Evolutionary conservation across 768 basidiomycete genomes (phyloP), one percentile per base, ranked within the genome.

Genomic region (Obba rivulosa): DNA sequence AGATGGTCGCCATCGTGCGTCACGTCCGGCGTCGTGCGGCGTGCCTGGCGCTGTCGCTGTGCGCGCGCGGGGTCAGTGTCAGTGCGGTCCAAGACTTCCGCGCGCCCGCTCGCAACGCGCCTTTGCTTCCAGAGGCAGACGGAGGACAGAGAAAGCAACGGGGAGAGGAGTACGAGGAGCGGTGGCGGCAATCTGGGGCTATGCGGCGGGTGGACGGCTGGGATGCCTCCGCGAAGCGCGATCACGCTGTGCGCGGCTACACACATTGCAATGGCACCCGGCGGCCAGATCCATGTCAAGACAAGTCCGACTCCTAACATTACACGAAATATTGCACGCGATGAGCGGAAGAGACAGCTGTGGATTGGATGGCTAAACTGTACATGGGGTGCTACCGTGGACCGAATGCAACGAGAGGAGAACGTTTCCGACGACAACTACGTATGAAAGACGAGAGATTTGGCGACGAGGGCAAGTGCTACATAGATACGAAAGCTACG

Each of bases 1-100:
- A 88, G 62, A 92, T 92, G 44, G 81, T 86, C 34, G 87, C 73
- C 89, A 90, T 91, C 21, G 55, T 52, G 51, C 18, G 38, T 18
- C 23, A 43, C 41, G 23, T n/a, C 41, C 28, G 28, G 28, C 28
- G 28, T 31, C 41, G 23, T n/a, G 21, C 28, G 28, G 28, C 28
- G 28, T 31, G 28, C 28, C 28, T 31, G 20, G 18, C 37, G 50
- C 41, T 43, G 23, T 24, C 17, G 22, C 8, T n/a, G 22, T 10
- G 23, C n/a, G 18, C 17, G 25, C 41, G 13, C 18, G 11, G 7
- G 41, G n/a, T 14, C 8, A 22, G 17, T 20, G 41, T 43, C 17
- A 7, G 41, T 24, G 16, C 41, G 16, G 31, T 28, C 43, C 21
- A 21, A n/a, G 38, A 39, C 16, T n/a, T 5, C n/a, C 16, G 7